Evolutionary conservation across 768 basidiomycete species (phyloP).

Genomic region (Boletus pseudo-olivaceus): DNA sequence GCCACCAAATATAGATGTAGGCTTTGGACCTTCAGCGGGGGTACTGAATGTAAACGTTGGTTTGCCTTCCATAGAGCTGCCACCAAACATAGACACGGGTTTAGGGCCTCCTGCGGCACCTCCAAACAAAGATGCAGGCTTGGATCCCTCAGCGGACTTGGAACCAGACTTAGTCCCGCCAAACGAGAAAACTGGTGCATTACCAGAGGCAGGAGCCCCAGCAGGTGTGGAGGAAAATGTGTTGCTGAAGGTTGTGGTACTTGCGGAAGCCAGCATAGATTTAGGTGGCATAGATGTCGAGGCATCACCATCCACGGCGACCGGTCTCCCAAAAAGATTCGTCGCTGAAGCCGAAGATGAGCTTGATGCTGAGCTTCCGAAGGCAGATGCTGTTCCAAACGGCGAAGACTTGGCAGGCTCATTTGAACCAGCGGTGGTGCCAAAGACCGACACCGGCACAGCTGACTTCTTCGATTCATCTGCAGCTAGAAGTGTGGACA

Average conservation of each 20-base stretch:
- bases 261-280: conserved; percentile 10
- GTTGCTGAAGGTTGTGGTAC: conserved; percentile 15
- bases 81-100: conserved; percentile 3
- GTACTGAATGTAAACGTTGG: conserved; percentile 10
- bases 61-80: conserved; percentile 9
- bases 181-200: conserved; percentile 18
- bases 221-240: conserved; percentile 15
- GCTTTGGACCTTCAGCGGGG: conserved; percentile 12
- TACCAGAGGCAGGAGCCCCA: conserved; percentile 13
- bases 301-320: conserved; percentile 10
- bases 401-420: conserved; percentile 23
- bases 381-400: conserved; percentile 14
- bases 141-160: conserved; percentile 15
- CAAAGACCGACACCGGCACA: conserved; percentile 20
- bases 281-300: conserved; percentile 22
- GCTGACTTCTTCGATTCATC: conserved; percentile 26
- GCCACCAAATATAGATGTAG: conserved; percentile 10
- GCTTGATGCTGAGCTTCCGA: conserved; percentile 20
- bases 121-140: conserved; percentile 17
- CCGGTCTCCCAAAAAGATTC: conserved; percentile 15
- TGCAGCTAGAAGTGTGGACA: conserved; percentile 10
- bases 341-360: conserved; percentile 11
- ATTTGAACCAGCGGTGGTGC: conserved; percentile 15
- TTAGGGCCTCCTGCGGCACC: conserved; percentile 2
- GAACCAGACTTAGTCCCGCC: conserved; percentile 13